Base-by-base conservation (phyloP, 352 stramenopile genomes). In the Globisporangium heterothallicum region DNA sequence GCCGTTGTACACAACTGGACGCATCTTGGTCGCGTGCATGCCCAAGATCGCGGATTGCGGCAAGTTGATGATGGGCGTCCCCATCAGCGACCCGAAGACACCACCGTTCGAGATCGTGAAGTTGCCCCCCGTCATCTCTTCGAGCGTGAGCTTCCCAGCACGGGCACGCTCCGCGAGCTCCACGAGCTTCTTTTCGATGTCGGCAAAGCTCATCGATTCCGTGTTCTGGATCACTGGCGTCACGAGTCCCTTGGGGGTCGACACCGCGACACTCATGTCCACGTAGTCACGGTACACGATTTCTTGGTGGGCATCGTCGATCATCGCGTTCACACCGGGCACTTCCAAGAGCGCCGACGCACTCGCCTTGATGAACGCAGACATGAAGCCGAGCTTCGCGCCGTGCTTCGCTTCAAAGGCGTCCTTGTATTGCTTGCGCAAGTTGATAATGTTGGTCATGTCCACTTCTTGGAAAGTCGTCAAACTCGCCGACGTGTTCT, bases 101-200 rank as follows among this genome's bases (percentile, higher is more conserved):
- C 96, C 96, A 35, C 97, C 97, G 72, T 99, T 99, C 35, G 91
- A 98, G 71, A 99, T 99, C 30, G 97, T 99, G 70, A 99, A 99
- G 53, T 97, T 98, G 45, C 94, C 95, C 43, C 94, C 94, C 6
- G 84, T 80, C 95, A 98, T 98, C 66, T 98, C 70, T 35, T 92
- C 75, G 24, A 92, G 70, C 46, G 80, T 87, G 51, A 89, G 62
- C 50, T 87, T 87, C 38, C 76, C 76, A 19, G 75, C 70, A 56
- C 80, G 77, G 24, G 80, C 81, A 47, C 76, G 73, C 12, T 74
- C 67, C 3, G 84, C 96, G 53, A 98, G 97, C 56, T 98, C 83
- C 18, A 81, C 87, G 68, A 99, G 96, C 30, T 81, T 88, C 51
- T 96, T 95, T 69, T 99, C 97, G 8, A 99, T 94, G 68, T 98